A percentile compares a stretch with the other conserved stretches of the same genome.
Evolutionary conservation across 108 stramenopile species (phyloP).

Genomic region (Phaeodactylum tricornutum): DNA sequence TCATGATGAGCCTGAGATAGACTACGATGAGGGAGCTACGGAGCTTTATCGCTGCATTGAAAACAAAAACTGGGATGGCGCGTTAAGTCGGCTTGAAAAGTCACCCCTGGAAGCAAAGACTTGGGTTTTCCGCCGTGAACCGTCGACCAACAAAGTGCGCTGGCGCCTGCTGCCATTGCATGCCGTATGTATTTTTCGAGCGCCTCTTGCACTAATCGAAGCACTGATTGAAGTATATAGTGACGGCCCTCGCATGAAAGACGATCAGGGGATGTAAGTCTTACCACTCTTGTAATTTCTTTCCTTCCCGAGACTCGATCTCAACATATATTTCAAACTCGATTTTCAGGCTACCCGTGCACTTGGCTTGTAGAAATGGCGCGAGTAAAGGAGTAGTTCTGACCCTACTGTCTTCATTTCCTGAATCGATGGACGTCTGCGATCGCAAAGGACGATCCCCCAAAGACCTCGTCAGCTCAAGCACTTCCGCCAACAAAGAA

Average conservation of each 20-base stretch:
- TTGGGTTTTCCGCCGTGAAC: constrained; percentile 69
- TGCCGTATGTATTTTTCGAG: constrained; percentile 68
- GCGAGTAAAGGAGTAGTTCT: constrained; percentile 77
- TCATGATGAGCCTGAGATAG: constrained; percentile 51
- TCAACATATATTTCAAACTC: too few species aligned
- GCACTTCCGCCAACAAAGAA: constrained; percentile 68
- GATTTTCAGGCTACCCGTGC: constrained; percentile 76
- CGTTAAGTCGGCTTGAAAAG: constrained; percentile 46
- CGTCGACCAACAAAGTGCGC: constrained; percentile 35
- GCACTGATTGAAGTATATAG: constrained; percentile 58
- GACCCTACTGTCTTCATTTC: constrained; percentile 59
- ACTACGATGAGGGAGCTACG: constrained; percentile 73
- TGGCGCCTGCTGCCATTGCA: constrained; percentile 79
- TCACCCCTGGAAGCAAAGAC: constrained; percentile 61
- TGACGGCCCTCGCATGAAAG: constrained; percentile 66
- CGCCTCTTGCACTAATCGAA: constrained; percentile 66
- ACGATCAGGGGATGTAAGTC: constrained; percentile 91
- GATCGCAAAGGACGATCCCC: constrained; percentile 78
- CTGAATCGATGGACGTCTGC: constrained; percentile 42
- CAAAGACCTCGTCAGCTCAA: constrained; percentile 54
- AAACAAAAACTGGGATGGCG: constrained; percentile 74
- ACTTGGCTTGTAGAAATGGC: constrained; percentile 79
- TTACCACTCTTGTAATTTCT: too few species aligned
- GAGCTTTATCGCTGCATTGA: constrained; percentile 75
- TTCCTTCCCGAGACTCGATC: too few species aligned